A percentile compares a stretch with the other conserved stretches of the same genome.
Evolutionary conservation across 768 basidiomycete species (phyloP).

Genomic region (Tubosaeta sp.): DNA sequence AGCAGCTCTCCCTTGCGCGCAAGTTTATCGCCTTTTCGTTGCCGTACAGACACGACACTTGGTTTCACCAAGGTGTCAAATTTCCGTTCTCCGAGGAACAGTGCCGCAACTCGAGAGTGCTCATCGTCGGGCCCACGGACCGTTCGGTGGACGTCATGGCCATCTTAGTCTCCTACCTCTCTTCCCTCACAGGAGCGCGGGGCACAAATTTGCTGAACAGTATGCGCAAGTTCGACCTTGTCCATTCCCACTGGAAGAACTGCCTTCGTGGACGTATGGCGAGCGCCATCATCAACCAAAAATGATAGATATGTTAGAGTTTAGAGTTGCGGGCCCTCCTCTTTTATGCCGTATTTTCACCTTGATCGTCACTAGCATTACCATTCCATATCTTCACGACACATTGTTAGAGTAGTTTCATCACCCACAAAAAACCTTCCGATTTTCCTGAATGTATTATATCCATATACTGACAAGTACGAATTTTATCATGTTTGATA

Average conservation of each 20-base stretch:
- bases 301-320: background rate
- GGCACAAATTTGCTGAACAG: background rate
- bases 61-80: background rate
- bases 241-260: background rate
- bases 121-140: conserved; percentile 26
- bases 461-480: too few species aligned
- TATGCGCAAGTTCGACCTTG: background rate
- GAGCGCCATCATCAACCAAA: background rate
- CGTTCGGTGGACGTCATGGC: conserved; percentile 30
- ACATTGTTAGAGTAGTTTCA: background rate
- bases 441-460: background rate
- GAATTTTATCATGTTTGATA: background rate
- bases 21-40: background rate
- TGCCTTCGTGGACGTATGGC: background rate
- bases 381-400: background rate
- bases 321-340: background rate
- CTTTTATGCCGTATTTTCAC: background rate
- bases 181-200: conserved; percentile 6
- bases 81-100: background rate
- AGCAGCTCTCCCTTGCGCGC: background rate
- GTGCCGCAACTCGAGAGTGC: conserved; percentile 14
- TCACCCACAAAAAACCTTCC: background rate
- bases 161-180: conserved; percentile 26
- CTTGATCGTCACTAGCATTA: background rate
- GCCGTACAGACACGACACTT: background rate